Conservation (phyloP, 2,329 filamentous ascomycete genomes). For the Fusarium sororula region DNA sequence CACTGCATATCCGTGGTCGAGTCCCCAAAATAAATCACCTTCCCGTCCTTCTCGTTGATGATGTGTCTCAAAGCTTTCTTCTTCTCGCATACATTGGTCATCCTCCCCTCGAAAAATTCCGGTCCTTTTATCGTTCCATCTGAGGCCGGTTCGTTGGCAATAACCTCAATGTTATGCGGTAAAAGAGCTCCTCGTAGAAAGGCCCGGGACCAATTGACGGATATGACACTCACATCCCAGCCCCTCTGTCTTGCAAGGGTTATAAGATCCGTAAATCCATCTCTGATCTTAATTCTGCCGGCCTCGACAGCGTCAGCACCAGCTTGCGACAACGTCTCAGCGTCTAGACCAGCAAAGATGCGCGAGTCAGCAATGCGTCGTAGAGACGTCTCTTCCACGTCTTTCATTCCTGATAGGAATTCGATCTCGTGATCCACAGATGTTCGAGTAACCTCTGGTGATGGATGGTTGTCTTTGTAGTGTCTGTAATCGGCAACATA, state of each 20-base stretch:
- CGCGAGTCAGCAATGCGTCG: constrained; percentile 53
- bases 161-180: constrained; percentile 46
- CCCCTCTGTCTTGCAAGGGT: constrained; percentile 38
- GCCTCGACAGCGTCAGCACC: constrained; percentile 49
- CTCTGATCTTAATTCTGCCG: constrained; percentile 48
- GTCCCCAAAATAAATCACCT: constrained; percentile 66
- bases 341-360: constrained; percentile 55
- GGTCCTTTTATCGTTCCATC: constrained; percentile 56
- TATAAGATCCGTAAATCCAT: constrained; percentile 52
- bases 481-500: constrained; percentile 56
- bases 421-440: constrained; percentile 51
- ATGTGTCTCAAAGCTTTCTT: constrained; percentile 51
- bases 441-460: constrained; percentile 46
- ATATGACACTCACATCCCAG: constrained; percentile 56
- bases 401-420: constrained; percentile 55
- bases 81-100: constrained; percentile 58
- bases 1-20: constrained; percentile 66
- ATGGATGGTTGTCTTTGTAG: constrained; percentile 49
- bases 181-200: constrained; percentile 58
- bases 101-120: constrained; percentile 36
- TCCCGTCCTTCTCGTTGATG: constrained; percentile 22
- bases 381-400: constrained; percentile 58
- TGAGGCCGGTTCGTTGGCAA: constrained; percentile 55
- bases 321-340: constrained; percentile 47
- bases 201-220: constrained; percentile 61